Percentiles rank a stretch among this genome's conserved stretches.
Conservation (phyloP, 345 rosid species). For the Corymbia maculata region DNA sequence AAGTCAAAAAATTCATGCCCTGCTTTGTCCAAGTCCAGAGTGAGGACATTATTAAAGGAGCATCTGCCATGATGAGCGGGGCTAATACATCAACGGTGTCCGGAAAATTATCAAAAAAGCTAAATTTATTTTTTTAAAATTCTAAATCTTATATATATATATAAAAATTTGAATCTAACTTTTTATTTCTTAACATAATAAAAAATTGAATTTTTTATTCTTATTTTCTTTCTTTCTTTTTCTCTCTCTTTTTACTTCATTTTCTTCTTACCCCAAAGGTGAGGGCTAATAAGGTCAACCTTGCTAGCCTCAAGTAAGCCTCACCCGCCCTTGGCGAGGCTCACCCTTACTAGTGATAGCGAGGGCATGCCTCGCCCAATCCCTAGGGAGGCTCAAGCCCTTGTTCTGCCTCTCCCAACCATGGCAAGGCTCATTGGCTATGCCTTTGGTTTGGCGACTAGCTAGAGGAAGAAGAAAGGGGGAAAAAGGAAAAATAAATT, state of each 20-base stretch:
- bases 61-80: neutral
- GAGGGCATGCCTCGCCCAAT: too few relatives aligned
- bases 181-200: too few relatives aligned
- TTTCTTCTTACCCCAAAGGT: rapidly evolving
- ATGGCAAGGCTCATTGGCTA: rapidly evolving
- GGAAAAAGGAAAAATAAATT: rapidly evolving
- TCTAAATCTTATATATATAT: too few relatives aligned
- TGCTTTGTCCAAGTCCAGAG: rapidly evolving
- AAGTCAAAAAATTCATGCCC: too few relatives aligned
- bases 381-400: rapidly evolving
- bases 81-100: too few relatives aligned
- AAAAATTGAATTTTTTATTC: too few relatives aligned
- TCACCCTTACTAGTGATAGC: too few relatives aligned
- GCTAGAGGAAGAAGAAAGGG: rapidly evolving
- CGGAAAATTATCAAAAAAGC: too few relatives aligned
- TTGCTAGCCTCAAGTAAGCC: neutral
- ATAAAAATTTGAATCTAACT: too few relatives aligned
- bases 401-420: neutral
- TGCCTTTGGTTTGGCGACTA: rapidly evolving
- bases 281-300: too few relatives aligned
- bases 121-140: too few relatives aligned
- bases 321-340: neutral
- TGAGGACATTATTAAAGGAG: neutral
- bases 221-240: rapidly evolving
- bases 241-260: rapidly evolving